phyloP scores from a whole-genome alignment of 169 alveolate genomes.

The Plasmodium berghei region DNA sequence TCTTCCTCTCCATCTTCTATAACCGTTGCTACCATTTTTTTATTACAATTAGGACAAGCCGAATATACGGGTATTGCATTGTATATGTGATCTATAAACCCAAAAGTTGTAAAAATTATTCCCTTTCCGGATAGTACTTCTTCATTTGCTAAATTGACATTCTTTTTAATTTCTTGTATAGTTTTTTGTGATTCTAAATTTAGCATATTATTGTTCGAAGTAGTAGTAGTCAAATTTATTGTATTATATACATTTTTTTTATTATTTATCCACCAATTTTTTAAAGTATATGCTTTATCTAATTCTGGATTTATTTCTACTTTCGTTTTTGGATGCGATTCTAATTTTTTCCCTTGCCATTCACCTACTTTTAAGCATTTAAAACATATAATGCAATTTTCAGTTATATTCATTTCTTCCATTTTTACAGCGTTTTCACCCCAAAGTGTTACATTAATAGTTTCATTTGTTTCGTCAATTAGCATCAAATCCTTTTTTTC shows the following conservation, averaged over 20 bases:
- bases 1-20: constrained; percentile 25
- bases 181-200: constrained; percentile 34
- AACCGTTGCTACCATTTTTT: constrained; percentile 79
- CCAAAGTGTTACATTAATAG: constrained; percentile 84
- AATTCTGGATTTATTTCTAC: constrained; percentile 80
- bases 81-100: constrained; percentile 69
- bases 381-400: constrained; percentile 46
- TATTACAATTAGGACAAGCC: constrained; percentile 83
- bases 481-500: constrained; percentile 81
- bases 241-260: constrained; percentile 28
- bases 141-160: constrained; percentile 68
- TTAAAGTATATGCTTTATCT: constrained; percentile 77
- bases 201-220: not conserved
- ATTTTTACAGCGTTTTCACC: constrained; percentile 67
- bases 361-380: constrained; percentile 81
- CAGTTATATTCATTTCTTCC: constrained; percentile 33
- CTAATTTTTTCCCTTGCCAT: constrained; percentile 86
- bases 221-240: not conserved
- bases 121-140: constrained; percentile 76
- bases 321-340: constrained; percentile 79
- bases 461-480: constrained; percentile 78
- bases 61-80: constrained; percentile 66
- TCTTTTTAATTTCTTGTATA: constrained; percentile 75
- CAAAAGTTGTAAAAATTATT: constrained; percentile 71
- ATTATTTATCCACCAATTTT: constrained; percentile 84